Evolutionary conservation across 371 early-diverging fungal genomes (phyloP).

Genomic region (Fennellomyces sp.): DNA sequence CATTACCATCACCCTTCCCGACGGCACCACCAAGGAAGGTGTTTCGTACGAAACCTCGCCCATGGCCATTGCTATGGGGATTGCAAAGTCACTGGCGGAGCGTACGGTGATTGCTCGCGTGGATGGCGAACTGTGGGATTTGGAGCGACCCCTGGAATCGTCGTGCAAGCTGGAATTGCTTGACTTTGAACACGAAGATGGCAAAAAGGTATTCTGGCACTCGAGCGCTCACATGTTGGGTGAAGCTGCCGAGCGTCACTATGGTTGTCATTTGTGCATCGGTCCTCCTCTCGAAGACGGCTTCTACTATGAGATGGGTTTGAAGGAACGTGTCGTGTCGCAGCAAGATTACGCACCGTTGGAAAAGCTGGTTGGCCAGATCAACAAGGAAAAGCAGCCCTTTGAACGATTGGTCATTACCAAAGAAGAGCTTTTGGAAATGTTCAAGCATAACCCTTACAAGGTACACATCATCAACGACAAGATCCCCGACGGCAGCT

Average conservation of each 20-base stretch:
- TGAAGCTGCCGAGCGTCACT: slow-evolving; percentile 97
- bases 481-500: slow-evolving; percentile 94
- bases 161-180: slow-evolving; percentile 89
- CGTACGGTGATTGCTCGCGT: slow-evolving; percentile 95
- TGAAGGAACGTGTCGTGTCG: slow-evolving; percentile 76
- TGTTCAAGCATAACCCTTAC: slow-evolving; percentile 98
- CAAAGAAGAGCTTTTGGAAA: slow-evolving; percentile 94
- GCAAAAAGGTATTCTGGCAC: slow-evolving; percentile 99
- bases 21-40: slow-evolving; percentile 85
- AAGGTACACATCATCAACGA: slow-evolving; percentile 93
- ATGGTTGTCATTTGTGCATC: slow-evolving; percentile 95
- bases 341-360: slow-evolving; percentile 43
- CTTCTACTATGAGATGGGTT: slow-evolving; percentile 99
- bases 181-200: slow-evolving; percentile 96
- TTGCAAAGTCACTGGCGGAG: slow-evolving; percentile 91
- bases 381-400: slow-evolving; percentile 95
- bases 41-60: slow-evolving; percentile 97
- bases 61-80: slow-evolving; percentile 88
- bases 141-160: slow-evolving; percentile 85
- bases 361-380: slow-evolving; percentile 32
- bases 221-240: slow-evolving; percentile 99
- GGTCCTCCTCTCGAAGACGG: slow-evolving; percentile 99
- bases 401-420: slow-evolving; percentile 91
- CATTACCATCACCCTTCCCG: slow-evolving; percentile 91
- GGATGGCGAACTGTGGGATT: slow-evolving; percentile 94